phyloP scores from a whole-genome alignment of 768 basidiomycete genomes.

The Tubosaeta brunneosetosa region DNA sequence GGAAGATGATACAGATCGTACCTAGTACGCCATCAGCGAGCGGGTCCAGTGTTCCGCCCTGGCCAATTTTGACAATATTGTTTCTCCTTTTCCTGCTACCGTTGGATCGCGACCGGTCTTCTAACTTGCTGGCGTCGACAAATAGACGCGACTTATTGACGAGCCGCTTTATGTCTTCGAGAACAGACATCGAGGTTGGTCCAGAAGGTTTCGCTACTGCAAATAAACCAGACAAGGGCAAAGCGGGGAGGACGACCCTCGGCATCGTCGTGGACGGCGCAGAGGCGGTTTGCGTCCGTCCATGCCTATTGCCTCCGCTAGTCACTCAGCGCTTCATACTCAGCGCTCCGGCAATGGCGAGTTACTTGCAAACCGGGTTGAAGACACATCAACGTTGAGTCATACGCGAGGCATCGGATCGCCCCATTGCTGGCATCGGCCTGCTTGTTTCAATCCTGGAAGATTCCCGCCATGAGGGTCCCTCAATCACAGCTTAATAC shows the following conservation, averaged over 20 bases:
- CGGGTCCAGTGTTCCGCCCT: slow-evolving; percentile 95
- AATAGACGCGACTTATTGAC: slow-evolving; percentile 76
- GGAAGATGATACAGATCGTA: slow-evolving; percentile 31
- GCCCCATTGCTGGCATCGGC: neutral
- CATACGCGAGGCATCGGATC: neutral
- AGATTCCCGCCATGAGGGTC: neutral
- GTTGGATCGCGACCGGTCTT: slow-evolving; percentile 42
- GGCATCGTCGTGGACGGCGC: slow-evolving; percentile 50
- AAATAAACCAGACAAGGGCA: slow-evolving; percentile 79
- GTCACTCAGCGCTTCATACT: neutral
- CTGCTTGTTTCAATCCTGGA: neutral
- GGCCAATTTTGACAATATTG: slow-evolving; percentile 74
- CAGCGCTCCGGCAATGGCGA: neutral
- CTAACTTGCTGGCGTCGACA: slow-evolving; percentile 51
- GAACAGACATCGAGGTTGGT: slow-evolving; percentile 84
- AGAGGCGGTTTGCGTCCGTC: no score
- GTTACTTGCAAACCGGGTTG: neutral
- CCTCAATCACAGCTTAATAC: neutral
- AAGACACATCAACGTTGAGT: slow-evolving; percentile 1
- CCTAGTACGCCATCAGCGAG: slow-evolving; percentile 93
- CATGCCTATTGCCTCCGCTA: neutral
- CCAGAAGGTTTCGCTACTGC: slow-evolving; percentile 90
- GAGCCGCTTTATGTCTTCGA: slow-evolving; percentile 83
- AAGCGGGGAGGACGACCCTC: slow-evolving; percentile 45
- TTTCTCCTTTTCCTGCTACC: slow-evolving; percentile 37